A percentile compares a stretch with the other conserved stretches of the same genome.
Evolutionary conservation across 1,139 yeast species (phyloP).

Genomic region (Suhomyces ambrosiae): DNA sequence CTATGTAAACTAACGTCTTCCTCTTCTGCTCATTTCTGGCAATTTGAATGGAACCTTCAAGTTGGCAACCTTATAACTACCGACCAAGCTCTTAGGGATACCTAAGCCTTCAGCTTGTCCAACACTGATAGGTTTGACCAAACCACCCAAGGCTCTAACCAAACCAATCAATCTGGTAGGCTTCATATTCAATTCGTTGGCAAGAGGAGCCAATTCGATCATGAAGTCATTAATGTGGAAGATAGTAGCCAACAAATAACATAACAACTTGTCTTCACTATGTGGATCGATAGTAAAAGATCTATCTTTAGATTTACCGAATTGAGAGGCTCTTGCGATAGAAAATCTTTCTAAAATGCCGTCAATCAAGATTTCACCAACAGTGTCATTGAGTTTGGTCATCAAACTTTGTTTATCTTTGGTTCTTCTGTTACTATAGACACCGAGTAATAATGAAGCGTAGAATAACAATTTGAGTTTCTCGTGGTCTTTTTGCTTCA

Average conservation of each 20-base stretch:
- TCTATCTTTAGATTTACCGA: constrained; percentile 74
- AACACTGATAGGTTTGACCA: constrained; percentile 70
- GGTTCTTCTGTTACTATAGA: constrained; percentile 71
- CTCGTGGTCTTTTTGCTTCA: constrained; percentile 48
- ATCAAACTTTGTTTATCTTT: constrained; percentile 61
- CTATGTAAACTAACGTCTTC: constrained; percentile 30
- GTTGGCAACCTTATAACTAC: constrained; percentile 74
- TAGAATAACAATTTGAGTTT: constrained; percentile 74
- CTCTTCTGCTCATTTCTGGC: constrained; percentile 80
- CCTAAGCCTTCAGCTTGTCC: constrained; percentile 84
- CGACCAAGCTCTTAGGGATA: constrained; percentile 65
- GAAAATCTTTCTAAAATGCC: constrained; percentile 74
- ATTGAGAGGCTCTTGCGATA: constrained; percentile 60
- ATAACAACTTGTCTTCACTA: constrained; percentile 80
- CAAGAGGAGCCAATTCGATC: constrained; percentile 77
- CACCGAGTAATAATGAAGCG: constrained; percentile 76
- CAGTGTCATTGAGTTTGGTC: constrained; percentile 60
- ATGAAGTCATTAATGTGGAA: constrained; percentile 76
- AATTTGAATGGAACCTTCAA: constrained; percentile 87
- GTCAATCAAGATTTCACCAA: constrained; percentile 74
- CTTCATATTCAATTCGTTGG: constrained; percentile 81
- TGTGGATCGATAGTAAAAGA: constrained; percentile 81
- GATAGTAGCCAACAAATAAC: constrained; percentile 72
- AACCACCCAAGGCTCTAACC: constrained; percentile 82
- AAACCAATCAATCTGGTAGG: constrained; percentile 72